A percentile compares a stretch with the other conserved stretches of the same genome.
These are phyloP conservation scores for Blumeriella jaapii DNA, from an alignment of 2,329 filamentous ascomycete species.

Conservation along the genomic window DNA sequence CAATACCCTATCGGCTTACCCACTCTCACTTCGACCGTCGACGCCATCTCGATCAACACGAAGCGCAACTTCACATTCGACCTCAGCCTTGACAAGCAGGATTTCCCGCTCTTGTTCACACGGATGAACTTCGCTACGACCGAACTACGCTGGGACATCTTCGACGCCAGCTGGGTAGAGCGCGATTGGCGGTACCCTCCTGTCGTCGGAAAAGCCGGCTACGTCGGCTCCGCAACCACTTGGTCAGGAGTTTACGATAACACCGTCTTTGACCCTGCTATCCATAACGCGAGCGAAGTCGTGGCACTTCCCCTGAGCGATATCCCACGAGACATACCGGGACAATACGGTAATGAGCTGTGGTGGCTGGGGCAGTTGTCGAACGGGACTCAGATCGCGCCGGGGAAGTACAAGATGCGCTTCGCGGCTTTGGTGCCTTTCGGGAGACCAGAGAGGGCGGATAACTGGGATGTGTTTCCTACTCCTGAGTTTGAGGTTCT, in stretches of 20 bases:
- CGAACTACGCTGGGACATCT: neutral
- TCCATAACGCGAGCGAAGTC: neutral
- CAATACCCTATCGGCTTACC: neutral
- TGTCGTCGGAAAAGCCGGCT: neutral
- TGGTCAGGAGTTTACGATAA: neutral
- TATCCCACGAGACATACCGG: neutral
- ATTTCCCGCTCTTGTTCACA: neutral
- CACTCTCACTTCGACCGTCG: neutral
- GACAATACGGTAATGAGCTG: neutral
- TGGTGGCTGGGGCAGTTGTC: neutral
- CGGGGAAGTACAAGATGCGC: neutral
- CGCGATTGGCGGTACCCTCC: neutral
- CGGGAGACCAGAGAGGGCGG: neutral
- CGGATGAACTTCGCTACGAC: neutral
- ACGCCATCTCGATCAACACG: neutral
- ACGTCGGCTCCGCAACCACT: neutral
- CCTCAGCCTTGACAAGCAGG: neutral
- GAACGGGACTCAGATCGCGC: neutral
- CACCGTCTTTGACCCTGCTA: neutral
- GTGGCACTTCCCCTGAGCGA: neutral
- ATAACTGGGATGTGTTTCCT: neutral
- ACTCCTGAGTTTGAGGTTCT: neutral
- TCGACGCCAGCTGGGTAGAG: constrained; percentile 1
- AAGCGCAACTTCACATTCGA: neutral
- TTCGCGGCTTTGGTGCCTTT: neutral